phyloP scores from a whole-genome alignment of 169 alveolate genomes.

The Babesia sp. region DNA sequence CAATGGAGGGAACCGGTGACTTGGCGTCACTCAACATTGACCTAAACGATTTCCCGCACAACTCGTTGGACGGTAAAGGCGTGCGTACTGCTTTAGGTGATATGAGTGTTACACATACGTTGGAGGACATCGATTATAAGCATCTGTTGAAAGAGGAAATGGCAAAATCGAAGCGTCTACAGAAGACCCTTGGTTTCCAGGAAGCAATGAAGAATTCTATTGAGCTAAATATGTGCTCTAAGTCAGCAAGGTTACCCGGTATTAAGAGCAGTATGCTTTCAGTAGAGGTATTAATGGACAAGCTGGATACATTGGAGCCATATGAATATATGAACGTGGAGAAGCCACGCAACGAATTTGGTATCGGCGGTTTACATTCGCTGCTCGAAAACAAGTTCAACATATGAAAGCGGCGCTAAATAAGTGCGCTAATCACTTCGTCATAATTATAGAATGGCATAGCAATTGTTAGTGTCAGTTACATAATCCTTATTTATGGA shows the following conservation, averaged over 20 bases:
- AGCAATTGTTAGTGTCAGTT: too few species aligned
- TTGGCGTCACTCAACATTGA: conserved; percentile 30
- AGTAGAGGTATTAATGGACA: conserved; percentile 57
- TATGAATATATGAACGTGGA: conserved; percentile 64
- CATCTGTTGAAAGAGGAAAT: conserved; percentile 24
- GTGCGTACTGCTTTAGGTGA: conserved; percentile 30
- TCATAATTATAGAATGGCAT: too few species aligned
- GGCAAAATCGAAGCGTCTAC: conserved; percentile 31
- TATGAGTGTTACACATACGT: conserved; percentile 20
- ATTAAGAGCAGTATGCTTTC: conserved; percentile 68
- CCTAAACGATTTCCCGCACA: conserved; percentile 52
- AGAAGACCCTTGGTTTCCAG: conserved; percentile 54
- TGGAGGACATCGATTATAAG: conserved; percentile 59
- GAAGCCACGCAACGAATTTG: conserved; percentile 64
- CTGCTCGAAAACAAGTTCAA: conserved; percentile 47
- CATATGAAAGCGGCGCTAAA: conserved; percentile 15
- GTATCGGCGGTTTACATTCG: conserved; percentile 59
- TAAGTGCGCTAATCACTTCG: too few species aligned
- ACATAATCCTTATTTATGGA: too few species aligned
- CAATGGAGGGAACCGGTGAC: conserved; percentile 2
- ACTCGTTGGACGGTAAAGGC: conserved; percentile 33
- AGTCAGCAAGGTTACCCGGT: conserved; percentile 66
- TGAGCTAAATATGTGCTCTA: conserved; percentile 60
- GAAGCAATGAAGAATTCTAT: conserved; percentile 49
- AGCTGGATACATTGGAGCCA: conserved; percentile 58